A percentile compares a stretch with the other conserved stretches of the same genome.
Evolutionary conservation across 2,329 filamentous ascomycete genomes (phyloP).

Genomic region (Apiospora sp.): DNA sequence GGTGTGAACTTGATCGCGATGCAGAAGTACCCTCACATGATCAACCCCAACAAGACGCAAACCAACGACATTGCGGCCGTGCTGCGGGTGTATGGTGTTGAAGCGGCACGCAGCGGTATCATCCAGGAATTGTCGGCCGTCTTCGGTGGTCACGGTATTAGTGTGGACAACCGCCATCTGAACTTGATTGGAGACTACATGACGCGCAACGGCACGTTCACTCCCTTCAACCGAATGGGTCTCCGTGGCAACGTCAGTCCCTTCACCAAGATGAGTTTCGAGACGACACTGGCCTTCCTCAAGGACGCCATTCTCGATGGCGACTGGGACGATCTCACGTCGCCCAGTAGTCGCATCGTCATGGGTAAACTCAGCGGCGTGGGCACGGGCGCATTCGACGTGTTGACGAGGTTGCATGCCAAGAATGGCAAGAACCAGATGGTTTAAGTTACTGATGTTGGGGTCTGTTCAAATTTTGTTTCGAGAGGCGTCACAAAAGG

Average conservation of each 20-base stretch:
- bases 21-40: constrained; percentile 84
- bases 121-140: constrained; percentile 85
- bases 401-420: constrained; percentile 70
- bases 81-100: constrained; percentile 87
- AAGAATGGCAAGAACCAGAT: constrained; percentile 51
- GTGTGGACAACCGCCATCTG: constrained; percentile 88
- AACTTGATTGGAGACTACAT: constrained; percentile 97
- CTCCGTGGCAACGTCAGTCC: constrained; percentile 85
- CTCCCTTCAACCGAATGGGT: constrained; percentile 91
- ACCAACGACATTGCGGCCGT: constrained; percentile 94
- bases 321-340: constrained; percentile 87
- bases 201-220: constrained; percentile 92
- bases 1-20: constrained; percentile 92
- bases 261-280: constrained; percentile 99
- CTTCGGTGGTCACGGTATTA: constrained; percentile 90
- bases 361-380: constrained; percentile 83
- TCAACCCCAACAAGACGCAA: constrained; percentile 85
- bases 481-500: constrained; percentile 12
- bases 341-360: constrained; percentile 87
- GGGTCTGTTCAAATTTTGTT: not conserved
- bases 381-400: constrained; percentile 92
- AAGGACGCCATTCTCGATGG: constrained; percentile 90
- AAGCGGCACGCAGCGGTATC: constrained; percentile 88
- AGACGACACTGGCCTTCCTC: constrained; percentile 93
- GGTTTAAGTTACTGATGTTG: not conserved